A percentile compares a stretch with the other conserved stretches of the same genome.
Evolutionary conservation across 116 monocot genomes (phyloP).

Genomic region (Phalaenopsis hybrid): DNA sequence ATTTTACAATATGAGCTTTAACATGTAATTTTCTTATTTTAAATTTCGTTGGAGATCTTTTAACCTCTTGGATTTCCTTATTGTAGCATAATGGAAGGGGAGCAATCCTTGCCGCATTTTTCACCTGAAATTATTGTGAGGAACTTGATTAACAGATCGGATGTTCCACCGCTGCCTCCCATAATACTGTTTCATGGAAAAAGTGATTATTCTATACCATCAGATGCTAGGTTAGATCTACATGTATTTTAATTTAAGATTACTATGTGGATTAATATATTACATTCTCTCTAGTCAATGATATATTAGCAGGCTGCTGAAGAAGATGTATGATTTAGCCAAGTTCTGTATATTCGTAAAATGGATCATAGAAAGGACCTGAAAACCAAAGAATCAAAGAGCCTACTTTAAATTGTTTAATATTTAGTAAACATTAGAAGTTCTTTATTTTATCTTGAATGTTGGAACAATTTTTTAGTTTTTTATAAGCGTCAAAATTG

Average conservation of each 20-base stretch:
- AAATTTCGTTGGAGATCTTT: not conserved
- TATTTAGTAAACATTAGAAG: not conserved
- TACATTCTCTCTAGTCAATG: not conserved
- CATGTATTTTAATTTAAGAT: not conserved
- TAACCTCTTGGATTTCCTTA: not conserved
- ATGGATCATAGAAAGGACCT: not conserved
- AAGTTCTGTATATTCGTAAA: not conserved
- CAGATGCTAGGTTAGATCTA: conserved; percentile 57
- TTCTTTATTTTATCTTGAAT: not conserved
- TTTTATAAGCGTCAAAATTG: not conserved
- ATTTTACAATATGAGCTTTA: conserved; percentile 4
- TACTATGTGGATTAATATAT: not conserved
- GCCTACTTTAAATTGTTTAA: not conserved
- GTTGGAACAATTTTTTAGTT: not conserved
- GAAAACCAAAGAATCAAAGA: not conserved
- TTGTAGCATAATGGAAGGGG: conserved; percentile 96
- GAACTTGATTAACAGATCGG: conserved; percentile 35
- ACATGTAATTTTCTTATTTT: not conserved
- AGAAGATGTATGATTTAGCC: not conserved
- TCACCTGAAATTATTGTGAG: conserved; percentile 72
- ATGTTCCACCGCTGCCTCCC: conserved; percentile 52
- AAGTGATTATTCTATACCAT: conserved; percentile 84
- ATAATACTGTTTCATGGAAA: conserved; percentile 86
- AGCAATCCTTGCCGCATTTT: conserved; percentile 60
- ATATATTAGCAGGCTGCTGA: not conserved